These are phyloP conservation scores for Venturia oleaginea DNA, from an alignment of 2,329 filamentous ascomycete species.

Conservation along the genomic window DNA sequence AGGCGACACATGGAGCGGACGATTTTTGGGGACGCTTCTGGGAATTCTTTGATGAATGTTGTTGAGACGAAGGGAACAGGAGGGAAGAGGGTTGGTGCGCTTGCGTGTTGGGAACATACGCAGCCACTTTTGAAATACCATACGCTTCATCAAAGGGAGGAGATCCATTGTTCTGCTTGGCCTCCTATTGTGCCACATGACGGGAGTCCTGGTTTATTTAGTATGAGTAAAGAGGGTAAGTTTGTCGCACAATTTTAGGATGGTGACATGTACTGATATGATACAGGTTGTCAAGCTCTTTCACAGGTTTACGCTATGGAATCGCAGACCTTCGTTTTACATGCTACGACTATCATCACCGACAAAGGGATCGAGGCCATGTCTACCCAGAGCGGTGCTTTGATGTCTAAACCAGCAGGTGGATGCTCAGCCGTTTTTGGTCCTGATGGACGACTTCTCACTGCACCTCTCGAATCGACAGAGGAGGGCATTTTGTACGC, in stretches of 20 bases:
- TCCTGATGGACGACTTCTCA: slow-evolving; percentile 42
- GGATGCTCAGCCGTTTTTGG: slow-evolving; percentile 44
- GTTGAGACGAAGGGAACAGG: slow-evolving; percentile 24
- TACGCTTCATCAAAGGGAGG: slow-evolving; percentile 29
- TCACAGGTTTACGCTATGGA: slow-evolving; percentile 50
- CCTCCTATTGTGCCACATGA: slow-evolving; percentile 27
- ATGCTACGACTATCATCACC: slow-evolving; percentile 40
- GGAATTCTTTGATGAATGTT: slow-evolving; percentile 27
- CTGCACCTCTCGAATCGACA: slow-evolving; percentile 28
- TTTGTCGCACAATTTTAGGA: slow-evolving; percentile 16
- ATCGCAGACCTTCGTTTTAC: slow-evolving; percentile 45
- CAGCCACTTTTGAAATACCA: slow-evolving; percentile 35
- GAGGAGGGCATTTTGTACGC: slow-evolving; percentile 43
- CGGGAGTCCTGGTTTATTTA: slow-evolving; percentile 25
- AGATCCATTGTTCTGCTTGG: slow-evolving; percentile 34
- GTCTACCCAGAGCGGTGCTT: slow-evolving; percentile 31
- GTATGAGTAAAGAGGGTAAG: slow-evolving; percentile 27
- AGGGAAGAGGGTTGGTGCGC: slow-evolving; percentile 22
- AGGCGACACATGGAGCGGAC: slow-evolving; percentile 37
- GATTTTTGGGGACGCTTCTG: slow-evolving; percentile 33
- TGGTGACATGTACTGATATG: neutral
- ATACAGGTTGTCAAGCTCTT: slow-evolving; percentile 32
- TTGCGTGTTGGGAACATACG: slow-evolving; percentile 34
- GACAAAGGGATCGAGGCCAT: slow-evolving; percentile 36
- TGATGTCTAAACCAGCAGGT: slow-evolving; percentile 28